Percentiles rank a stretch among this genome's conserved stretches.
Conservation (phyloP, 768 basidiomycete species). For the Pulveroboletus frians region DNA sequence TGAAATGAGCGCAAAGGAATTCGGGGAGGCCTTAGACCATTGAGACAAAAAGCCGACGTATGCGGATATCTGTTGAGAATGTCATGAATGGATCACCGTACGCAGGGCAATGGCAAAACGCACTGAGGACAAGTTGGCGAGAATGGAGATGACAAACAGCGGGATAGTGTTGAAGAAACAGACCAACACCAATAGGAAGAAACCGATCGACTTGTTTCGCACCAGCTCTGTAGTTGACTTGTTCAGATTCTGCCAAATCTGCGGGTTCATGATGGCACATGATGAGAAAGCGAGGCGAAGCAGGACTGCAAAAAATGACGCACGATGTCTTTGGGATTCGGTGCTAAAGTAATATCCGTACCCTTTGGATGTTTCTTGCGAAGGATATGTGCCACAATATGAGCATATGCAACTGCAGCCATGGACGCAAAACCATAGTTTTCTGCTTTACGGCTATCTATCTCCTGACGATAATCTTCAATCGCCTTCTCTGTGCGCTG, state of each 20-base stretch:
- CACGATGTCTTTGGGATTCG: constrained; percentile 87
- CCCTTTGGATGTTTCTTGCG: constrained; percentile 67
- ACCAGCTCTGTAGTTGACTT: constrained; percentile 60
- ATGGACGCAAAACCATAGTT: constrained; percentile 91
- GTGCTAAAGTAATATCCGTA: constrained; percentile 66
- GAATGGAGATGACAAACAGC: constrained; percentile 79
- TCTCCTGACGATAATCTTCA: constrained; percentile 66
- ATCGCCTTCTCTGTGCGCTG: constrained; percentile 67
- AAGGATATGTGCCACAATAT: constrained; percentile 73
- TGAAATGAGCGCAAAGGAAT: constrained; percentile 77
- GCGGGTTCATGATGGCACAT: not conserved
- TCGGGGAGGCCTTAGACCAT: constrained; percentile 62
- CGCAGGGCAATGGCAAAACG: constrained; percentile 21
- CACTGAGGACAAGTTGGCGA: constrained; percentile 86
- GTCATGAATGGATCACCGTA: not conserved
- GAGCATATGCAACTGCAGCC: constrained; percentile 84
- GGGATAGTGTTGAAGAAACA: constrained; percentile 97
- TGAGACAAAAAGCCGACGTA: constrained; percentile 71
- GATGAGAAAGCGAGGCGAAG: not conserved
- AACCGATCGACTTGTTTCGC: constrained; percentile 70
- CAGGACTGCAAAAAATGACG: constrained; percentile 18
- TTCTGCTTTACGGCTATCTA: constrained; percentile 73
- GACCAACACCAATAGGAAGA: constrained; percentile 66
- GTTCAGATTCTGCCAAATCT: constrained; percentile 92
- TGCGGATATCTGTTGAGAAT: constrained; percentile 29